phyloP scores from a whole-genome alignment of 2,329 filamentous ascomycete species.

The Ophiostoma tasmaniense region DNA sequence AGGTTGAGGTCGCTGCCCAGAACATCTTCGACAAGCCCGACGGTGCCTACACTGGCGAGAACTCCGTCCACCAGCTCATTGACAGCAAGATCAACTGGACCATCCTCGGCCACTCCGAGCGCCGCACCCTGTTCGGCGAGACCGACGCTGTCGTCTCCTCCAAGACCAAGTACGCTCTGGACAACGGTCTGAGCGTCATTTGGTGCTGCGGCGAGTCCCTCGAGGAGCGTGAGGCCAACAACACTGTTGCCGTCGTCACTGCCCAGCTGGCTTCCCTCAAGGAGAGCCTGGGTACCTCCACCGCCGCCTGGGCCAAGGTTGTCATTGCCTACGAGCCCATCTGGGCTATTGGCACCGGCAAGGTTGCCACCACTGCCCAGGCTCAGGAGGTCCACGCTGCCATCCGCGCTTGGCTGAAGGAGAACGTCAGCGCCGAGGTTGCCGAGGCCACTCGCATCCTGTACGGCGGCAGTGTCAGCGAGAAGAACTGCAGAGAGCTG shows the following conservation, averaged over 20 bases:
- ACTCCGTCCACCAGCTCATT: slow-evolving; percentile 83
- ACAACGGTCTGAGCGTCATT: slow-evolving; percentile 82
- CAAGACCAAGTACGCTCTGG: slow-evolving; percentile 90
- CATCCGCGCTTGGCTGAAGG: slow-evolving; percentile 81
- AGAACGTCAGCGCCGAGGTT: slow-evolving; percentile 64
- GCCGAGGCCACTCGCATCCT: slow-evolving; percentile 86
- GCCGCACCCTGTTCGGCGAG: slow-evolving; percentile 82
- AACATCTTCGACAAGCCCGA: slow-evolving; percentile 97
- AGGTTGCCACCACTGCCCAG: slow-evolving; percentile 81
- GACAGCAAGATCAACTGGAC: slow-evolving; percentile 84
- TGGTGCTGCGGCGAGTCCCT: slow-evolving; percentile 96
- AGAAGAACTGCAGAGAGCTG: slow-evolving; percentile 96
- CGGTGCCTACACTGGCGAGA: slow-evolving; percentile 95
- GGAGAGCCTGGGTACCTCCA: slow-evolving; percentile 57
- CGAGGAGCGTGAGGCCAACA: slow-evolving; percentile 77
- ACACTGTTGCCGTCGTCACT: slow-evolving; percentile 81
- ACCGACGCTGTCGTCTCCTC: slow-evolving; percentile 73
- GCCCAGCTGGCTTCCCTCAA: slow-evolving; percentile 74
- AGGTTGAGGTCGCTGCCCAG: slow-evolving; percentile 82
- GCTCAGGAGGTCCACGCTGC: slow-evolving; percentile 89
- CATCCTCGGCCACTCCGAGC: slow-evolving; percentile 90
- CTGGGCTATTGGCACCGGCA: slow-evolving; percentile 92
- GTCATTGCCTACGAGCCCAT: slow-evolving; percentile 98
- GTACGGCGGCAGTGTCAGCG: slow-evolving; percentile 92
- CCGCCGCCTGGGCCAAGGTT: slow-evolving; percentile 65